A percentile compares a stretch with the other conserved stretches of the same genome.
These are phyloP conservation scores for Aspergillus saccharolyticus DNA, from an alignment of 495 filamentous ascomycete genomes.

Conservation along the genomic window DNA sequence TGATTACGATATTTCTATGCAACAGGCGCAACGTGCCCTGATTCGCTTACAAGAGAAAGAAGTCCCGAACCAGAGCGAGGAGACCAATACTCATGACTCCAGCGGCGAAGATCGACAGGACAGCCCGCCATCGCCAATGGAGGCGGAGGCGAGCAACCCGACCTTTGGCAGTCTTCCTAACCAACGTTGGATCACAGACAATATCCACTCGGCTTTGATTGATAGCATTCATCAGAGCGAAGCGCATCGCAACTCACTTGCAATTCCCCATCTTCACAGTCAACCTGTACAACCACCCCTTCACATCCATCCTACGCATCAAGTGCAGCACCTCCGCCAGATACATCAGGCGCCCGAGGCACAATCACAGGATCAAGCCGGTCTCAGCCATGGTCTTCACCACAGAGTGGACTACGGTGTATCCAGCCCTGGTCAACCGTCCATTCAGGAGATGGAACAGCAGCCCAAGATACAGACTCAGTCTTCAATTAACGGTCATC, in stretches of 20 bases:
- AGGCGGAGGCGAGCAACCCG: constrained; percentile 14
- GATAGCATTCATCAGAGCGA: constrained; percentile 24
- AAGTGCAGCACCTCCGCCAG: constrained; percentile 15
- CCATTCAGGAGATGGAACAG: constrained; percentile 17
- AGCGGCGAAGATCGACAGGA: constrained; percentile 21
- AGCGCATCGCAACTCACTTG: constrained; percentile 18
- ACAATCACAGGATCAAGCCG: constrained; percentile 19
- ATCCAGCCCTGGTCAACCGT: constrained; percentile 17
- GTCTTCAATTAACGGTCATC: constrained; percentile 22
- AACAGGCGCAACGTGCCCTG: constrained; percentile 43
- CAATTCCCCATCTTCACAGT: constrained; percentile 20
- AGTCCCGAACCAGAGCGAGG: constrained; percentile 22
- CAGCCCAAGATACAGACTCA: constrained; percentile 25
- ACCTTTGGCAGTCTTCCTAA: constrained; percentile 28
- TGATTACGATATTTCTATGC: constrained; percentile 44
- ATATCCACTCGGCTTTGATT: constrained; percentile 25
- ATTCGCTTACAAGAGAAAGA: constrained; percentile 36
- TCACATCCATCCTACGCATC: constrained; percentile 13
- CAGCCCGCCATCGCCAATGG: constrained; percentile 14
- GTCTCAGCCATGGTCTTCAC: constrained; percentile 19
- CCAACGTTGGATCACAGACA: constrained; percentile 35
- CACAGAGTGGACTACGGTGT: constrained; percentile 20
- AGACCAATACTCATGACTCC: constrained; percentile 15
- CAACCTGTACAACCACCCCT: constrained; percentile 23
- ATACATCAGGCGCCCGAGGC: constrained; percentile 21